phyloP scores from a whole-genome alignment of 352 stramenopile species.

The Discostella stelligera region DNA sequence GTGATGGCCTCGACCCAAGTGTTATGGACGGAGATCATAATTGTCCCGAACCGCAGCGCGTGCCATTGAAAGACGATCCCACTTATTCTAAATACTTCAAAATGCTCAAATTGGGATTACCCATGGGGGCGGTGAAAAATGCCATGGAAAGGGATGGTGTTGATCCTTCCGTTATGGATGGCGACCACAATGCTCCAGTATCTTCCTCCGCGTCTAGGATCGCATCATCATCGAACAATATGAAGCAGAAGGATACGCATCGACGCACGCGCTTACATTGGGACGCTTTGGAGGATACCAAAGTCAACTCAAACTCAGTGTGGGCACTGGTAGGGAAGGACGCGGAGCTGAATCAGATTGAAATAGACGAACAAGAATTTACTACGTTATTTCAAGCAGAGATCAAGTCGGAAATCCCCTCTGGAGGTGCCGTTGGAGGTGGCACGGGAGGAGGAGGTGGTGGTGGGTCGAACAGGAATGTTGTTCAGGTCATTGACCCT shows the following conservation, averaged over 20 bases:
- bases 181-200: constrained; percentile 72
- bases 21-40: constrained; percentile 90
- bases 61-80: constrained; percentile 90
- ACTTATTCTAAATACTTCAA: constrained; percentile 95
- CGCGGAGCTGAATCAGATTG: constrained; percentile 56
- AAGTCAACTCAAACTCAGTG: constrained; percentile 69
- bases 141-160: constrained; percentile 73
- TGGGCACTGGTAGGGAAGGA: constrained; percentile 73
- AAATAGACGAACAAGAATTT: constrained; percentile 79
- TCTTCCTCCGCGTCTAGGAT: constrained; percentile 1
- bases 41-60: constrained; percentile 57
- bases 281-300: constrained; percentile 53
- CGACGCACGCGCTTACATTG: constrained; percentile 72
- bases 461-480: constrained; percentile 32
- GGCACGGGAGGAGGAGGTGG: neutral
- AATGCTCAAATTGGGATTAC: constrained; percentile 83
- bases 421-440: constrained; percentile 11
- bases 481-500: constrained; percentile 89
- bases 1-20: constrained; percentile 88
- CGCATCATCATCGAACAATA: constrained; percentile 19
- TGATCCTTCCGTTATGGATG: constrained; percentile 69
- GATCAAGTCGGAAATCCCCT: constrained; percentile 31
- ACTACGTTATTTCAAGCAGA: constrained; percentile 76
- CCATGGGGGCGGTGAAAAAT: constrained; percentile 79
- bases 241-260: constrained; percentile 71